Evolutionary conservation across 2,329 filamentous ascomycete genomes (phyloP), one percentile per base, ranked within the genome.

Genomic region (Davidsoniella eucalypti): DNA sequence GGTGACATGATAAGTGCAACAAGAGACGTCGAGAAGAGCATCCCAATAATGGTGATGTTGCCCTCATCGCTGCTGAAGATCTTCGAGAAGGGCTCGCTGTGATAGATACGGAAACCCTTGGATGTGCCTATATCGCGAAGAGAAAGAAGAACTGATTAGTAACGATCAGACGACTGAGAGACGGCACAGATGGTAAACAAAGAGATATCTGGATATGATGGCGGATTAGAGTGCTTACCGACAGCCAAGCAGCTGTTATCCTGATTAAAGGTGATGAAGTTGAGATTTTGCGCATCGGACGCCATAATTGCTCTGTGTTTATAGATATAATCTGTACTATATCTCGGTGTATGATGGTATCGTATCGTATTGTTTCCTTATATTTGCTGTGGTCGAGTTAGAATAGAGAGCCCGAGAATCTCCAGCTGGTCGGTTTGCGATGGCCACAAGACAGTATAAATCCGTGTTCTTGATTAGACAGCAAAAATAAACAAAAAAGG

Each of bases 191-290:
- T 29, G 6, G 26, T 29, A 8, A 10, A 29, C 10, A 10, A 2
- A 10, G 3, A 21, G n/a, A n/a, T 21, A 21, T 29, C 26, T 8
- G 43, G 16, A 14, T 45, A 47, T 25, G 16, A 18, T 29, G 37
- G 12, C 5, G 18, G n/a, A 43, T 16, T 29, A 43, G 49, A 21
- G 29, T 51, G 66, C 81, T 61, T 71, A 87, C 87, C 90, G 58
- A 98, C 88, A 69, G 90, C 90, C 56, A 98, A 75, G 66, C 90
- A 90, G 74, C 85, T 94, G 70, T 94, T 87, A 71, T 98, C 92
- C 72, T 98, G 92, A 67, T 98, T 98, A 68, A 96, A 98, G 40
- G 90, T 95, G 60, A 98, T 87, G 68, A 94, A 98, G 67, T 98
- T 98, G 71, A 96, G 87, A 45, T 79, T 69, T 64, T 82, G 80